Base-by-base conservation (phyloP, 352 stramenopile species). In the Pythium dissimile region DNA sequence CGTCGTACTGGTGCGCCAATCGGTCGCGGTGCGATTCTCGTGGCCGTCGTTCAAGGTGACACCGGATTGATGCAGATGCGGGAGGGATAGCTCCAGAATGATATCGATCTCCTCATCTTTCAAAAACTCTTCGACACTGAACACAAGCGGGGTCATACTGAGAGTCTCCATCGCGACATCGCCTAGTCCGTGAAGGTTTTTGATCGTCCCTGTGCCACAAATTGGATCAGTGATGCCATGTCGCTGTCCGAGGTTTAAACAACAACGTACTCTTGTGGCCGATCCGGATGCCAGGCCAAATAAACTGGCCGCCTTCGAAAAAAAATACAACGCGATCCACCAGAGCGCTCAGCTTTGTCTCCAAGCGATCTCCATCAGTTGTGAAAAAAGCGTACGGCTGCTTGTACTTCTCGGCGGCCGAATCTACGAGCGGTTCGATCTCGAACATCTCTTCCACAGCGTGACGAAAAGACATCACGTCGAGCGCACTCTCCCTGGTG, bases 1-100 rank as follows among this genome's bases (percentile, higher is more conserved):
- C 13, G 75, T 92, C 35, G 77, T 89, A 57, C 77, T 89, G 18
- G 81, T 91, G 41, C 81, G 69, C 81, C 79, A 91, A 46, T 87
- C 74, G 5, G 77, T 88, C 12, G 73, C 67, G 3, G 79, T 67
- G 6, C 75, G 73, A 35, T 77, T 79, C 53, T 86, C 77, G 46
- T 92, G 67, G 11, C 76, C 80, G 38, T 89, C 82, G 18, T 74
- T 66, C 28, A 76, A 67, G n/a, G 70, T 77, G 48, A 92, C 79
- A 9, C 70, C 72, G 3, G 80, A 90, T 5, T 78, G 76, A 10
- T 64, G 56, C 24, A 90, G 55, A 41, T 90, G 75, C 24, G 67
- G 57, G 48, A 87, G 60, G n/a, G 81, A 88, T 32, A 89, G 59
- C 2, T 88, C 72, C 34, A 89, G 31, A 46, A 89, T 78, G 23